These are phyloP conservation scores for Brachypodium distachyon DNA, from an alignment of 202 grass and related monocot genomes.

Conservation along the genomic window DNA sequence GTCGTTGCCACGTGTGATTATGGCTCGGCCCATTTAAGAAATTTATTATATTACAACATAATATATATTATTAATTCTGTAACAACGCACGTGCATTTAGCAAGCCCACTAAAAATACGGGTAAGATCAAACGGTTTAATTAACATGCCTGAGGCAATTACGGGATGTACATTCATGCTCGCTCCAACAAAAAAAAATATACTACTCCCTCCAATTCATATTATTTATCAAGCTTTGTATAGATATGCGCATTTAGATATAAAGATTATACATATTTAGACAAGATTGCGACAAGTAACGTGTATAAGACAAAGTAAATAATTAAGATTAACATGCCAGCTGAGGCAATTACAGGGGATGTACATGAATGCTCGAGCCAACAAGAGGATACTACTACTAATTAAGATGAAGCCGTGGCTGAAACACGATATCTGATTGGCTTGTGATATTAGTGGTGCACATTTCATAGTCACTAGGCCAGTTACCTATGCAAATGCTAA, in stretches of 20 bases:
- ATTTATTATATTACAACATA: too few species aligned
- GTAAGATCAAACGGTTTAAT: background rate
- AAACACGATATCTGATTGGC: background rate
- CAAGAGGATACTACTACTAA: background rate
- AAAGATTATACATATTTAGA: too few species aligned
- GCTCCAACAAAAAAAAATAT: too few species aligned
- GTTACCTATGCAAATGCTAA: conserved; percentile 21
- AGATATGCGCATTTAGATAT: too few species aligned
- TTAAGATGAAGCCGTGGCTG: background rate
- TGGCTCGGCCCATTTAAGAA: too few species aligned
- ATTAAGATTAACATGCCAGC: background rate
- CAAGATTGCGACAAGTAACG: too few species aligned
- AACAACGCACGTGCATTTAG: too few species aligned
- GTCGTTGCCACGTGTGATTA: too few species aligned
- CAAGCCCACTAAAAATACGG: background rate
- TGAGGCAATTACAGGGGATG: background rate
- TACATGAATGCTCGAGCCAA: background rate
- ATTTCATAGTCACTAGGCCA: conserved; percentile 22
- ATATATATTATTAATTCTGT: too few species aligned
- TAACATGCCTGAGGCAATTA: background rate
- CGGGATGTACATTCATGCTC: background rate
- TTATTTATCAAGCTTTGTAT: too few species aligned
- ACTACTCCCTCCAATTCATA: too few species aligned
- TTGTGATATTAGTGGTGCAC: conserved; percentile 31
- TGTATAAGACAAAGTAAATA: too few species aligned